Evolutionary conservation across 108 stramenopile species (phyloP).

Genomic region (Fragilaria crotonensis): DNA sequence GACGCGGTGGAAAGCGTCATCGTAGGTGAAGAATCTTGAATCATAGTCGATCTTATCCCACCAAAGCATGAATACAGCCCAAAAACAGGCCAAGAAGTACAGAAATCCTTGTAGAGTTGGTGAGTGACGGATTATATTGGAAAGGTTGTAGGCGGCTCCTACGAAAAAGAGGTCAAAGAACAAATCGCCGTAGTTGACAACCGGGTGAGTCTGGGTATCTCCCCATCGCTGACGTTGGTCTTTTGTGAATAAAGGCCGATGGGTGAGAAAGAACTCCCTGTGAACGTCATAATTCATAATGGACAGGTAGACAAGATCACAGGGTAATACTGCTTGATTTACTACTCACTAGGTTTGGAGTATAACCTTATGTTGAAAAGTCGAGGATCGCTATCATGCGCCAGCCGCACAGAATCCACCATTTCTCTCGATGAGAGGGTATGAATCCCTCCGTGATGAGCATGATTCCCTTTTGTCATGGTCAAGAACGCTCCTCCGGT

Average conservation of each 20-base stretch:
- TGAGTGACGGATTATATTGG: background rate
- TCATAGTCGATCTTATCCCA: constrained; percentile 23
- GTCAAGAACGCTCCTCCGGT: no score
- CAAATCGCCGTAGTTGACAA: constrained; percentile 22
- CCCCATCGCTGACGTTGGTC: constrained; percentile 17
- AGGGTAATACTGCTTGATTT: background rate
- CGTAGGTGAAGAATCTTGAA: constrained; percentile 16
- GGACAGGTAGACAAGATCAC: background rate
- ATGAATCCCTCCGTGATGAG: background rate
- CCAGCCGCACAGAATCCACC: background rate
- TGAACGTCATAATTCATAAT: background rate
- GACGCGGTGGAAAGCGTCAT: constrained; percentile 26
- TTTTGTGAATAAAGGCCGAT: no score
- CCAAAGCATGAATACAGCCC: constrained; percentile 23
- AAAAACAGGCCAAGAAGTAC: constrained; percentile 11
- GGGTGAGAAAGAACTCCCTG: background rate
- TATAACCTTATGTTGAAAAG: background rate
- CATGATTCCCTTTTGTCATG: background rate
- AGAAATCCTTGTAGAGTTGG: constrained; percentile 1
- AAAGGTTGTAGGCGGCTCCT: constrained; percentile 20
- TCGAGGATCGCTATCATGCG: background rate
- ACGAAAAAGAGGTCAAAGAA: constrained; percentile 33
- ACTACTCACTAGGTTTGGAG: background rate
- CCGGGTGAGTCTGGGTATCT: constrained; percentile 7
- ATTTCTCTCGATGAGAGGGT: background rate